A percentile compares a stretch with the other conserved stretches of the same genome.
Conservation (phyloP, 331 rosid species). For the Erythrophleum ivorense region DNA sequence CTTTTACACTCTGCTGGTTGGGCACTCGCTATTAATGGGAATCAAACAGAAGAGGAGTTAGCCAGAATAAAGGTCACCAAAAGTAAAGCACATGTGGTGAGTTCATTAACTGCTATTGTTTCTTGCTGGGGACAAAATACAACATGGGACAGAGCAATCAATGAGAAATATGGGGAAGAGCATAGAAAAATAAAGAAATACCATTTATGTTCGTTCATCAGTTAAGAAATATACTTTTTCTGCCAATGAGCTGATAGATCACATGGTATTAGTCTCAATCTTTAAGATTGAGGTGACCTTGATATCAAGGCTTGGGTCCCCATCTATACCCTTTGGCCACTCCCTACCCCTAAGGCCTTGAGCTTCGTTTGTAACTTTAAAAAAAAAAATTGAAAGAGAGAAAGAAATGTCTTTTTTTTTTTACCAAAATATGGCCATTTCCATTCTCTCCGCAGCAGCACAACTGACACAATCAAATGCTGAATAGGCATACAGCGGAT, state of each 20-base stretch:
- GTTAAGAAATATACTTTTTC: background rate
- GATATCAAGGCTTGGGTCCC: background rate
- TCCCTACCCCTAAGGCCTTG: background rate
- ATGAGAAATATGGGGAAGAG: background rate
- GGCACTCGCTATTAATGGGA: background rate
- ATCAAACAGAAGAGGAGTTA: background rate
- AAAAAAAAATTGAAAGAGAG: too few species aligned
- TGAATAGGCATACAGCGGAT: background rate
- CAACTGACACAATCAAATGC: background rate
- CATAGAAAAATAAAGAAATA: background rate
- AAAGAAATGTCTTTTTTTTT: background rate
- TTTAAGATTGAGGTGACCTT: background rate
- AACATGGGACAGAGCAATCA: background rate
- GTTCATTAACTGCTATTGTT: slow-evolving; percentile 4
- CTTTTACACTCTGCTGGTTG: background rate
- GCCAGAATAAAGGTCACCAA: background rate
- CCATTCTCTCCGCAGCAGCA: background rate
- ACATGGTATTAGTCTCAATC: background rate
- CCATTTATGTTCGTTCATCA: background rate
- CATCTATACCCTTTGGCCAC: background rate
- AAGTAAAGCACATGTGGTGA: slow-evolving; percentile 11
- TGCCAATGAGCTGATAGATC: background rate
- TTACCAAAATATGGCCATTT: background rate
- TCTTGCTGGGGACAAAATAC: slow-evolving; percentile 11
- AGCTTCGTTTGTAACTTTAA: background rate